These are phyloP conservation scores for Leccinum disarticulatum DNA, from an alignment of 768 basidiomycete genomes.

Conservation along the genomic window DNA sequence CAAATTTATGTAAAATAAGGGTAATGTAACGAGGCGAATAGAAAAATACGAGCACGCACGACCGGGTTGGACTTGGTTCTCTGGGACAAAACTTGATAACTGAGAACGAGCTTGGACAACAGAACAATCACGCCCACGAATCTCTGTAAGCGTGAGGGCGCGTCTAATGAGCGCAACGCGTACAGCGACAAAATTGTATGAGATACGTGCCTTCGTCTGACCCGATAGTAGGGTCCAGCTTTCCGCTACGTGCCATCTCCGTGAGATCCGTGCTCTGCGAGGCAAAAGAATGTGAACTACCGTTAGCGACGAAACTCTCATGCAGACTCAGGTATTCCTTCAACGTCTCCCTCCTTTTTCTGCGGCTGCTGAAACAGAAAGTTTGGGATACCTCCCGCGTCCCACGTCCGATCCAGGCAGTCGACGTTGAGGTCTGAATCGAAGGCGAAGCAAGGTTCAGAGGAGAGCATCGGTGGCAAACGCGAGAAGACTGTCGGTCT, in stretches of 20 bases:
- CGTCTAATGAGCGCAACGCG: neutral
- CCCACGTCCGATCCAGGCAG: too few relatives aligned
- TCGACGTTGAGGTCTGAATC: too few relatives aligned
- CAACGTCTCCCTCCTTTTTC: slow-evolving; percentile 80
- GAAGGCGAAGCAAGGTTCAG: too few relatives aligned
- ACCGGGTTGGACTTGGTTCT: slow-evolving; percentile 93
- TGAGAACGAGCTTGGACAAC: neutral
- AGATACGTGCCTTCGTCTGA: slow-evolving; percentile 65
- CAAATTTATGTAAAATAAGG: neutral
- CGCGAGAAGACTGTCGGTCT: too few relatives aligned
- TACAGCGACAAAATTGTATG: neutral
- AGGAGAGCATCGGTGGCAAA: too few relatives aligned
- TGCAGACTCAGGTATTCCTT: slow-evolving; percentile 66
- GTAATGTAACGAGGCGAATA: too few relatives aligned
- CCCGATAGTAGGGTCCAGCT: slow-evolving; percentile 88
- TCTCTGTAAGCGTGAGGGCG: slow-evolving; percentile 52
- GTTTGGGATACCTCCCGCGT: too few relatives aligned
- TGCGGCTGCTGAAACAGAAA: slow-evolving; percentile 58
- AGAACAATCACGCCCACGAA: slow-evolving; percentile 49
- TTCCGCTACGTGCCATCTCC: slow-evolving; percentile 76
- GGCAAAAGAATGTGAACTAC: neutral
- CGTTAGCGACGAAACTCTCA: slow-evolving; percentile 11
- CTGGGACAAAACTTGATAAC: slow-evolving; percentile 66
- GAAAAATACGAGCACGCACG: slow-evolving; percentile 48
- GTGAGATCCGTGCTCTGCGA: slow-evolving; percentile 79